Evolutionary conservation across 305 asterid genomes (phyloP).

Genomic region (Ilex paraguariensis): DNA sequence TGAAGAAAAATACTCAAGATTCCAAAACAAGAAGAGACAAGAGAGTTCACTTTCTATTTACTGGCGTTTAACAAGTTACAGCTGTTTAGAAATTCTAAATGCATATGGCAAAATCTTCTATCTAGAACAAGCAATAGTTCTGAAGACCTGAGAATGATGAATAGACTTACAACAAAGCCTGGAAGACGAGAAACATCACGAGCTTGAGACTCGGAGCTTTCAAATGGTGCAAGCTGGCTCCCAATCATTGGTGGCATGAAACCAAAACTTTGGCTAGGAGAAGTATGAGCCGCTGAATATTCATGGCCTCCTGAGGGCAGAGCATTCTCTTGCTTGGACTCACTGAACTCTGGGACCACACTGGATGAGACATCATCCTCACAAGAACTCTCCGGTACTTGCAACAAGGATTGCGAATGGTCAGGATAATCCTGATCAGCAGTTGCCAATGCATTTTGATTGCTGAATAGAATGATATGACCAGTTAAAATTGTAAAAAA

Average conservation of each 20-base stretch:
- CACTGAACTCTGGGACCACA: constrained; percentile 37
- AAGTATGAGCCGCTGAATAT: constrained; percentile 42
- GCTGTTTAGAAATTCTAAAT: too few species aligned
- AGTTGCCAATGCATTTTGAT: constrained; percentile 37
- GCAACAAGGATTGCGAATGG: constrained; percentile 42
- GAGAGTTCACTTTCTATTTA: too few species aligned
- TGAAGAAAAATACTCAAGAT: too few species aligned
- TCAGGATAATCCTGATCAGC: constrained; percentile 48
- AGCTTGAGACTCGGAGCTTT: constrained; percentile 64
- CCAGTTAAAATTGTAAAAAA: neutral
- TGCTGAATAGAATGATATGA: constrained; percentile 37
- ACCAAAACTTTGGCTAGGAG: constrained; percentile 60
- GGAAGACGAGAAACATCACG: constrained; percentile 69
- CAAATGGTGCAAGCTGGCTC: constrained; percentile 57
- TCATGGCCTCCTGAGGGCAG: constrained; percentile 44
- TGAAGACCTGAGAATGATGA: constrained; percentile 3
- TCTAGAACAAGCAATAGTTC: too few species aligned
- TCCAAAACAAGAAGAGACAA: too few species aligned
- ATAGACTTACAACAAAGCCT: constrained; percentile 57
- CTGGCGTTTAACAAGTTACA: too few species aligned
- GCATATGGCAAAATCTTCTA: too few species aligned
- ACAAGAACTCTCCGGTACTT: constrained; percentile 38
- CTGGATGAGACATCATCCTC: constrained; percentile 57
- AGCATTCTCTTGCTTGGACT: constrained; percentile 49
- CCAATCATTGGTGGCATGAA: constrained; percentile 57